Evolutionary conservation across 768 basidiomycete genomes (phyloP).

Genomic region (Rhodotorula sphaerocarpa): DNA sequence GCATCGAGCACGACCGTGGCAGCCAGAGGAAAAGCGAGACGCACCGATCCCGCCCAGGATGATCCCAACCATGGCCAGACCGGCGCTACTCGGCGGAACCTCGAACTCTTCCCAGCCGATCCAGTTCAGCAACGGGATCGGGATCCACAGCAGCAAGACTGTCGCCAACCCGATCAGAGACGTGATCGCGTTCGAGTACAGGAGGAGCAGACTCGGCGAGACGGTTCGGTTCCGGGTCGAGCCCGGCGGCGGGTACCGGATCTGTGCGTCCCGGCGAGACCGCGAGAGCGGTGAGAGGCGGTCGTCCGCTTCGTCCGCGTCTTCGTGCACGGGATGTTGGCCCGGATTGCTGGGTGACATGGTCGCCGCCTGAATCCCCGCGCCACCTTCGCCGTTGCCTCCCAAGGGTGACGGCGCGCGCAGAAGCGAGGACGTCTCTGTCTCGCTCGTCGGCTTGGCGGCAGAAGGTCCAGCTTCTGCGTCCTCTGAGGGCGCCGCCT

Average conservation of each 20-base stretch:
- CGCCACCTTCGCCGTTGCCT: too few species aligned
- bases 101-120: constrained; percentile 59
- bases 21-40: background rate
- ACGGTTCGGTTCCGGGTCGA: constrained; percentile 40
- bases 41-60: constrained; percentile 52
- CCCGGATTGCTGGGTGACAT: too few species aligned
- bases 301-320: too few species aligned
- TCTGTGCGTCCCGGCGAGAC: too few species aligned
- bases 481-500: background rate
- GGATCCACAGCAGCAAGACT: constrained; percentile 64
- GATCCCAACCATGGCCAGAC: constrained; percentile 59
- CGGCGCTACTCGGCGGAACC: constrained; percentile 52
- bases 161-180: constrained; percentile 72
- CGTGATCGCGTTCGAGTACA: constrained; percentile 75
- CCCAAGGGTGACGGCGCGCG: constrained; percentile 3
- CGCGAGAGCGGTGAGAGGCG: too few species aligned
- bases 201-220: constrained; percentile 67
- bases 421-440: constrained; percentile 16
- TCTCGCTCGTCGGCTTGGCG: too few species aligned
- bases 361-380: too few species aligned
- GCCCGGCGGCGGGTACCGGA: background rate
- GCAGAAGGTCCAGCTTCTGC: background rate
- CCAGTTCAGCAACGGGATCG: constrained; percentile 65
- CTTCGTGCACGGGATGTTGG: too few species aligned
- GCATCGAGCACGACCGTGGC: too few species aligned